Evolutionary conservation across 2,329 filamentous ascomycete genomes (phyloP), one percentile per base, ranked within the genome.

Genomic region (Colletotrichum brevisporum): DNA sequence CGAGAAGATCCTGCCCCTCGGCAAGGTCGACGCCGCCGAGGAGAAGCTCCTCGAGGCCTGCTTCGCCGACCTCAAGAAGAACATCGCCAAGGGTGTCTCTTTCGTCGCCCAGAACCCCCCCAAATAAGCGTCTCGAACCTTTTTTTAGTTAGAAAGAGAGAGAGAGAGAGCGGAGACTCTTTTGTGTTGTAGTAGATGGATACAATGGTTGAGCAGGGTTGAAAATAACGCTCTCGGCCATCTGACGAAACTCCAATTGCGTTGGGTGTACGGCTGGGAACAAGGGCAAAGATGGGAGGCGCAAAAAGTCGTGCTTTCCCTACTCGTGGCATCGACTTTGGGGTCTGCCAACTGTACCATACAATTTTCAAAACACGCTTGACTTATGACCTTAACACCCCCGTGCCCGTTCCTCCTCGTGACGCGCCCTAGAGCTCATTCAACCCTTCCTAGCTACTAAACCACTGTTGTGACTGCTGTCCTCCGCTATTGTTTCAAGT

Each of bases 1-100:
- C 74, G 91, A 96, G 89, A 92, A 97, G 90, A 95, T 98, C 83
- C 88, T 92, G 82, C 91, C 92, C 77, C 85, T 99, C 76, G 96
- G 96, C 83, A 88, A 93, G 84, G 80, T 98, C 80, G 93, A 94
- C 79, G 89, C 90, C 77, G 86, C 90, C 83, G 96, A 99, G 92
- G 86, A 97, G 90, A 91, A 91, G 84, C 91, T 99, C 76, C 85
- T 99, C 78, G 92, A 97, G 79, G 93, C 90, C 78, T 92, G 90
- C 89, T 86, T 98, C 75, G 86, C 81, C 77, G 96, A 95, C 84
- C 89, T 96, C 82, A 92, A 93, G 89, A 93, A 92, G 90, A 98
- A 98, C 91, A 98, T 98, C 82, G 86, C 91, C 84, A 98, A 98
- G 93, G 94, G 94, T 81, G 86, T 90, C 71, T 75, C 81, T 69